Percentiles rank a stretch among this genome's conserved stretches.
Evolutionary conservation across 352 stramenopile genomes (phyloP).

Genomic region (Blastocystis sp.): DNA sequence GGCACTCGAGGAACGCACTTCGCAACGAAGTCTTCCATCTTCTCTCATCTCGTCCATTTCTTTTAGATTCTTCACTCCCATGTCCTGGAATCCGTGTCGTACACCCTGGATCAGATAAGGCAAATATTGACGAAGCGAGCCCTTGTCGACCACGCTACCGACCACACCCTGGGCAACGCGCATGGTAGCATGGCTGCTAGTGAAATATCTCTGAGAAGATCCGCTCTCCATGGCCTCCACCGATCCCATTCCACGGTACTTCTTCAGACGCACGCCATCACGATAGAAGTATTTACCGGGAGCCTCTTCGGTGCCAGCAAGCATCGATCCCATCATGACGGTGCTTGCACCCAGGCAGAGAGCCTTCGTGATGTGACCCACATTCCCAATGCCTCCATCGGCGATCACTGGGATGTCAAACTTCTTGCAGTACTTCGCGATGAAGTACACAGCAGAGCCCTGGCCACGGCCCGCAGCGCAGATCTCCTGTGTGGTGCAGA

Average conservation of each 20-base stretch:
- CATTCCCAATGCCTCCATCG: constrained; percentile 94
- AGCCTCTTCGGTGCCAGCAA: constrained; percentile 96
- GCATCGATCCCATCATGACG: constrained; percentile 99
- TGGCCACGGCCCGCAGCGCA: constrained; percentile 90
- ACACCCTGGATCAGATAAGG: constrained; percentile 96
- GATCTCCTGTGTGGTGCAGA: constrained; percentile 97
- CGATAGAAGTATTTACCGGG: constrained; percentile 99
- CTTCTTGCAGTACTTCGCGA: constrained; percentile 75
- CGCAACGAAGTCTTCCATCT: constrained; percentile 59
- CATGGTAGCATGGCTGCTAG: constrained; percentile 71
- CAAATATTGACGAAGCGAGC: constrained; percentile 94
- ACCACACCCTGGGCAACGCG: constrained; percentile 98
- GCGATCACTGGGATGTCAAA: constrained; percentile 87
- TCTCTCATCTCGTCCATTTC: constrained; percentile 52
- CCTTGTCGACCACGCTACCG: constrained; percentile 96
- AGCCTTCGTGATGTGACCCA: constrained; percentile 96
- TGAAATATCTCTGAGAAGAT: constrained; percentile 83
- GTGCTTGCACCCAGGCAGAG: constrained; percentile 89
- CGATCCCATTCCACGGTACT: constrained; percentile 98
- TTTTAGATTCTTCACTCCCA: constrained; percentile 58
- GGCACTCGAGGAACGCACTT: constrained; percentile 61
- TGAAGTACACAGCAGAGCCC: constrained; percentile 96
- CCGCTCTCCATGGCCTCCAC: constrained; percentile 97
- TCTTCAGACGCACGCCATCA: constrained; percentile 97
- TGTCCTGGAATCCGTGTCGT: constrained; percentile 62